Evolutionary conservation across 1,284 basidiomycete genomes (phyloP), one percentile per base, ranked within the genome.

Genomic region (Psilocybe mexicana): DNA sequence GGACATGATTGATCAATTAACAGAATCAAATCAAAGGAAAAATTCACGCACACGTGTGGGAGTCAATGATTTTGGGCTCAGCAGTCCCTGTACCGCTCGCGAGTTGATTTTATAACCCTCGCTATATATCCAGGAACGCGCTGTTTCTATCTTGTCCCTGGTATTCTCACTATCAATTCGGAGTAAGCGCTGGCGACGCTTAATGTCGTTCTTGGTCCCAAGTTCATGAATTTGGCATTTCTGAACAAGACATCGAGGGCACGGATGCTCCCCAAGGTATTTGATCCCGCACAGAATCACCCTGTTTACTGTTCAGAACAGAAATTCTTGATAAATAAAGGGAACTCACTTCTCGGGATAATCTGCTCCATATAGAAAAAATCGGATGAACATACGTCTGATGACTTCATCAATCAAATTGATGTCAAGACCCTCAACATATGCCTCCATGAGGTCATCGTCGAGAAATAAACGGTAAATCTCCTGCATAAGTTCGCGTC

Each of bases 361-460:
- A 59, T 75, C 72, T 3, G 70, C 72, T 14, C 70, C 69, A 56
- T 75, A 74, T 2, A 65, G 65, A 36, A 72, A 67, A 40, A 74
- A 61, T 0, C 68, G 64, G 25, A 69, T 70, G 55, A 67, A 75
- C 0, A 70, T 4, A 2, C 57, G 57, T 0, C 67, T 47, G 2
- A 45, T 35, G 23, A 73, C 58, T 4, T 68, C 67, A 65, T 74
- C 70, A 10, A 52, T 35, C 50, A 63, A 73, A 1, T 49, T 12
- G 12, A 70, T 54, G 4, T 69, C 59, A 14, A 72, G 59, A 0
- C 73, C 70, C 52, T 73, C 48, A 2, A 54, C 42, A 55, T 71
- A 75, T 0, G 68, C 72, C 23, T 68, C 35, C 43, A 70, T 58
- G 52, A 68, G 65, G 6, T 65, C 60, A 8, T 61, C 26, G 44